Evolutionary conservation across 2,329 filamentous ascomycete genomes (phyloP).

Genomic region (Colletotrichum spinosum): DNA sequence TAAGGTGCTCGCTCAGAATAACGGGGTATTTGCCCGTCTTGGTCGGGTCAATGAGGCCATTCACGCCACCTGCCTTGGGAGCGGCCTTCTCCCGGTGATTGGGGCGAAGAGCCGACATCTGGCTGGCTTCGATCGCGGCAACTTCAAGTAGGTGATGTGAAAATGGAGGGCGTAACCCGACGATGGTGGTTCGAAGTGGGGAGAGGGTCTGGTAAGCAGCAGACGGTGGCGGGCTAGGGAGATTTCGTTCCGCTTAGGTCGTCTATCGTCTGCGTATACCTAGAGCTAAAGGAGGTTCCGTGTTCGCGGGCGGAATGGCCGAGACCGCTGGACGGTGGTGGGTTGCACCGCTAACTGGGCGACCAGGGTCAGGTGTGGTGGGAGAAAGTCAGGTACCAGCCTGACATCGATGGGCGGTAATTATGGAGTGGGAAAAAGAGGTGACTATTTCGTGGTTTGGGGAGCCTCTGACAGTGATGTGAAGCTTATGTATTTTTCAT

Average conservation of each 20-base stretch:
- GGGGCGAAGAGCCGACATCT: slow-evolving; percentile 39
- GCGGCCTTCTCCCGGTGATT: slow-evolving; percentile 38
- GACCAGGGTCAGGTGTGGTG: slow-evolving; percentile 2
- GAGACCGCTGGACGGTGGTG: slow-evolving; percentile 24
- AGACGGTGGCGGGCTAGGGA: slow-evolving; percentile 1
- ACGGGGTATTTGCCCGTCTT: slow-evolving; percentile 72
- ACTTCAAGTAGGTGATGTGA: slow-evolving; percentile 2
- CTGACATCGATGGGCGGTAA: background rate
- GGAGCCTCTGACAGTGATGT: no score
- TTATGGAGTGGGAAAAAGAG: no score
- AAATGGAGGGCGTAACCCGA: slow-evolving; percentile 5
- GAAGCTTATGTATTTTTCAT: no score
- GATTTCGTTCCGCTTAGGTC: slow-evolving; percentile 19
- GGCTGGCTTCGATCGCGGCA: slow-evolving; percentile 16
- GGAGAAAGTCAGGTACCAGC: background rate
- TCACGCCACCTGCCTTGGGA: slow-evolving; percentile 26
- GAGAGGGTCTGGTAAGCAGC: slow-evolving; percentile 16
- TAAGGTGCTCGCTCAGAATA: slow-evolving; percentile 70
- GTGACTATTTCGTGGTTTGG: no score
- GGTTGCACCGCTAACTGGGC: slow-evolving; percentile 28
- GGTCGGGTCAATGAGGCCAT: slow-evolving; percentile 67
- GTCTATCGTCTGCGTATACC: slow-evolving; percentile 7
- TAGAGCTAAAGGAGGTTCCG: slow-evolving; percentile 22
- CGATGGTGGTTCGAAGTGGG: slow-evolving; percentile 31
- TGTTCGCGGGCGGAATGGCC: slow-evolving; percentile 22